These are phyloP conservation scores for Podila epicladia DNA, from an alignment of 192 early-diverging fungal genomes.

Conservation along the genomic window DNA sequence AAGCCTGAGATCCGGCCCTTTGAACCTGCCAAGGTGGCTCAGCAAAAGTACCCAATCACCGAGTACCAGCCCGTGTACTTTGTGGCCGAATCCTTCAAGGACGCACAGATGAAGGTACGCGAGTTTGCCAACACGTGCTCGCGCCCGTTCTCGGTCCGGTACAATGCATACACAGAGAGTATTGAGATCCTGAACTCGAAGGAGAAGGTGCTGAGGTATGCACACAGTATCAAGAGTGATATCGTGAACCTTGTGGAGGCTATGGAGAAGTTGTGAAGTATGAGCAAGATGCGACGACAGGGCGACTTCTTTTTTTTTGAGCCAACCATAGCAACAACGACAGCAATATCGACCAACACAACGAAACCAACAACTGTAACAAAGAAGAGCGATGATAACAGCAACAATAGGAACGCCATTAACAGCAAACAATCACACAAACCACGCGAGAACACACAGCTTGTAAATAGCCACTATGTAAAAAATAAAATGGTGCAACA, in stretches of 20 bases:
- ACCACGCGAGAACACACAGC: too few relatives aligned
- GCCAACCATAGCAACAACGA: neutral
- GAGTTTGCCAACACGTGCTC: slow-evolving; percentile 79
- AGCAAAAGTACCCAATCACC: slow-evolving; percentile 87
- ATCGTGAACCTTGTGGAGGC: slow-evolving; percentile 78
- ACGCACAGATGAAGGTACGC: slow-evolving; percentile 90
- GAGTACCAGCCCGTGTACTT: slow-evolving; percentile 96
- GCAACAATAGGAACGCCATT: too few relatives aligned
- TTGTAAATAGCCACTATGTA: too few relatives aligned
- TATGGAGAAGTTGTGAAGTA: slow-evolving; percentile 59
- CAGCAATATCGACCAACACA: too few relatives aligned
- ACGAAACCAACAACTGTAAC: too few relatives aligned
- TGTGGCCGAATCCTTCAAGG: slow-evolving; percentile 93
- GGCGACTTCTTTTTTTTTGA: neutral
- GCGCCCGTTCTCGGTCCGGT: slow-evolving; percentile 91
- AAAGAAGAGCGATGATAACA: too few relatives aligned
- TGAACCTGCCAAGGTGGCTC: slow-evolving; percentile 77
- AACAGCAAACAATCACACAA: too few relatives aligned
- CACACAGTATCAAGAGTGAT: slow-evolving; percentile 78
- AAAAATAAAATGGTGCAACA: too few relatives aligned
- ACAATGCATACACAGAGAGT: slow-evolving; percentile 90
- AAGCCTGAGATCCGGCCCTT: slow-evolving; percentile 84
- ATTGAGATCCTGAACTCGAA: slow-evolving; percentile 89
- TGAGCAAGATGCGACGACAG: neutral
- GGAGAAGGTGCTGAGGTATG: slow-evolving; percentile 85